A percentile compares a stretch with the other conserved stretches of the same genome.
Evolutionary conservation across 306 rosid genomes (phyloP).

Genomic region (Castanea sativa): DNA sequence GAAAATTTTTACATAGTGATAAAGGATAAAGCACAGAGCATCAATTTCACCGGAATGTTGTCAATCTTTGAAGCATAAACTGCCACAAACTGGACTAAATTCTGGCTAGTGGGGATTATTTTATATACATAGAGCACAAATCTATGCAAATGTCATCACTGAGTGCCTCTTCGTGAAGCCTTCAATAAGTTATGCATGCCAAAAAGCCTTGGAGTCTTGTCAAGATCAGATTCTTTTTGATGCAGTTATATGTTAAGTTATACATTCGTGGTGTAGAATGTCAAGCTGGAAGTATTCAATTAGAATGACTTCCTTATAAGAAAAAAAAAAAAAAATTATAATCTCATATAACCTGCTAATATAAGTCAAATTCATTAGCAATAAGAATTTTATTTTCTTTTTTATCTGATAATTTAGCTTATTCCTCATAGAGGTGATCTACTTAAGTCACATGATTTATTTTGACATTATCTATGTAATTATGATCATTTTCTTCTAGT

Average conservation of each 20-base stretch:
- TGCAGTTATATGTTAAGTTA: not conserved
- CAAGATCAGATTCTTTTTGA: not conserved
- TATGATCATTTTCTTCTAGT: no score
- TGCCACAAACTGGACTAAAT: not conserved
- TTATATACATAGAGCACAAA: not conserved
- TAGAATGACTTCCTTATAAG: not conserved
- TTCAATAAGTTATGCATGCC: not conserved
- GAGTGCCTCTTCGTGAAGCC: not conserved
- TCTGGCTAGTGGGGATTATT: not conserved
- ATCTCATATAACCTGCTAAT: no score
- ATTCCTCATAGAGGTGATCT: no score
- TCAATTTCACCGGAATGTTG: not conserved
- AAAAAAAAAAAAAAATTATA: not conserved
- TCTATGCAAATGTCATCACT: not conserved
- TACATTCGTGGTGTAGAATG: not conserved
- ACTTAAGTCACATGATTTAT: no score
- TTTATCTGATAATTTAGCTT: no score
- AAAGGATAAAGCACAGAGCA: not conserved
- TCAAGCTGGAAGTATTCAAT: constrained; percentile 19
- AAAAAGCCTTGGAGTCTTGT: not conserved
- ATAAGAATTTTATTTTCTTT: no score
- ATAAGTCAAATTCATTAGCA: no score
- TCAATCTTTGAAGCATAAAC: not conserved
- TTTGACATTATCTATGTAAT: no score
- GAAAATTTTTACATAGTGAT: no score